Evolutionary conservation across 2,329 filamentous ascomycete genomes (phyloP).

Genomic region (Paecilomyces fulvus): DNA sequence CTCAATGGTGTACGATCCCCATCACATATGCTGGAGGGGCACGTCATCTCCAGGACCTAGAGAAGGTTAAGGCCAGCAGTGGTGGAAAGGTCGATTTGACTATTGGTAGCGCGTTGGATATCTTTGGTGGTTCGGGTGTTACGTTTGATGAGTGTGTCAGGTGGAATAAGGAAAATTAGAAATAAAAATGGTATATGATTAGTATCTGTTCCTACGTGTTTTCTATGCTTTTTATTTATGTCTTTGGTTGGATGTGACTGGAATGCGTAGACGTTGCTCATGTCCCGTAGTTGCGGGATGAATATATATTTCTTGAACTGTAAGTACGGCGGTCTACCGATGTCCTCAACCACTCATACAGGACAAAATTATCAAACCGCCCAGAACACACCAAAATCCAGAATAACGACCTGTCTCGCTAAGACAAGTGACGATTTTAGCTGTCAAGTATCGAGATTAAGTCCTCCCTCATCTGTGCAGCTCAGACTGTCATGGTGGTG

Average conservation of each 20-base stretch:
- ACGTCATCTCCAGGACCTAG: conserved; percentile 69
- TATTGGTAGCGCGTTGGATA: conserved; percentile 91
- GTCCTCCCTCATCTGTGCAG: too few relatives aligned
- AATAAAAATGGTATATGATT: not conserved
- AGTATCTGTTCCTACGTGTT: not conserved
- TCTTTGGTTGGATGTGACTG: not conserved
- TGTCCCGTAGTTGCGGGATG: too few relatives aligned
- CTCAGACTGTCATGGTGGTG: too few relatives aligned
- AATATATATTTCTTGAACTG: too few relatives aligned
- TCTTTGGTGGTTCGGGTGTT: conserved; percentile 83
- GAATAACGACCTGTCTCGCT: too few relatives aligned
- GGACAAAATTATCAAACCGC: too few relatives aligned
- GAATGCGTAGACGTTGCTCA: too few relatives aligned
- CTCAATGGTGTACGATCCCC: conserved; percentile 81
- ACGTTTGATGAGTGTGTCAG: conserved; percentile 79
- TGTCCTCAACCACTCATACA: too few relatives aligned
- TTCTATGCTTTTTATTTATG: not conserved
- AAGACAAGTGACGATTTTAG: too few relatives aligned
- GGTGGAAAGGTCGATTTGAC: conserved; percentile 80
- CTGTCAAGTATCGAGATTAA: too few relatives aligned
- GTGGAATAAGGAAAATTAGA: conserved; percentile 58
- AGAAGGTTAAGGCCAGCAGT: conserved; percentile 71
- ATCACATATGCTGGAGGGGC: conserved; percentile 97
- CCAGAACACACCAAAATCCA: too few relatives aligned
- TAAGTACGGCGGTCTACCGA: too few relatives aligned